These are phyloP conservation scores for Boletus speciosus DNA, from an alignment of 768 basidiomycete species.

Conservation along the genomic window DNA sequence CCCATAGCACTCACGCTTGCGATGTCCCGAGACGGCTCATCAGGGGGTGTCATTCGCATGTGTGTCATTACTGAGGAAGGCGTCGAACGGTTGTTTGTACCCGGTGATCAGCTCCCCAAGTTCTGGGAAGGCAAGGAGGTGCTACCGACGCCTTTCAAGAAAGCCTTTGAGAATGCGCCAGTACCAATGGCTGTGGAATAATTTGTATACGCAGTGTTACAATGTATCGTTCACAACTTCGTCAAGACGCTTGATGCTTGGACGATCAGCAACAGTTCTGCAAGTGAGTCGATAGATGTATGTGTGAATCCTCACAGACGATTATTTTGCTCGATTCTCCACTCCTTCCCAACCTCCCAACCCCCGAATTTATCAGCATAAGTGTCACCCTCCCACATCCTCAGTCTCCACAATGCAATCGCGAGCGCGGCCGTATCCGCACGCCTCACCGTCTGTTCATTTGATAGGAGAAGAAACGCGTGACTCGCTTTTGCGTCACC, in stretches of 20 bases:
- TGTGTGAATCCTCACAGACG: conserved; percentile 1
- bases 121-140: conserved; percentile 90
- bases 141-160: conserved; percentile 37
- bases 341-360: conserved; percentile 38
- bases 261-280: not conserved
- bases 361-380: conserved; percentile 12
- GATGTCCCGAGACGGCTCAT: conserved; percentile 97
- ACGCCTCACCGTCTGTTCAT: conserved; percentile 43
- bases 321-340: conserved; percentile 20
- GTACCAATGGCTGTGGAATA: conserved; percentile 48
- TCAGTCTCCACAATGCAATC: conserved; percentile 73
- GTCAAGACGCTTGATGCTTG: not conserved
- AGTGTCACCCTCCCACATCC: conserved; percentile 65
- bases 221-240: not conserved
- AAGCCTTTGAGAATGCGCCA: conserved; percentile 18
- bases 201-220: conserved; percentile 10
- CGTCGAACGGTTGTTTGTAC: conserved; percentile 90
- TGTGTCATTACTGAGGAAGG: conserved; percentile 91
- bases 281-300: not conserved
- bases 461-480: conserved; percentile 63
- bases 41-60: conserved; percentile 96
- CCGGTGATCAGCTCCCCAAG: conserved; percentile 82
- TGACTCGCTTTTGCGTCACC: conserved; percentile 54
- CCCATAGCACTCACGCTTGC: conserved; percentile 81
- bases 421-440: conserved; percentile 64